Base-by-base conservation (phyloP, 1,284 basidiomycete species). In the Chalciporus sp. region DNA sequence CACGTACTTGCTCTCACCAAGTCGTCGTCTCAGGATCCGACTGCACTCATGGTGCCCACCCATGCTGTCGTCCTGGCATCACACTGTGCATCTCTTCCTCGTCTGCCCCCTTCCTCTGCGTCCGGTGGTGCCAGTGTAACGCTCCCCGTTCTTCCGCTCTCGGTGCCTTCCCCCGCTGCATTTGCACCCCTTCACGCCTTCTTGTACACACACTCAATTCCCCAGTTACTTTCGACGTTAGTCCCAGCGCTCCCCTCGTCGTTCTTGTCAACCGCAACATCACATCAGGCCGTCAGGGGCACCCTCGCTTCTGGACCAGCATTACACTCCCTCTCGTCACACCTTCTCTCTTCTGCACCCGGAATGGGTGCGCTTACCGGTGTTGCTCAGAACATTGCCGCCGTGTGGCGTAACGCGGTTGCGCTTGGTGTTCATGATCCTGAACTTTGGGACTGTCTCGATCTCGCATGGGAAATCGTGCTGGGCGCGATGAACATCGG, bases 381-480 rank as follows among this genome's bases (percentile, higher is more conserved):
- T n/a, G 77, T 82, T 56, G 80, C 83, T 2, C 77, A 81, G n/a
- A 80, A 82, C 61, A 77, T 88, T 33, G 88, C 86, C 62, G 86
- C 85, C 49, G 74, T 90, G 16, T 92, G 89, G 89, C 78, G 83
- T 57, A 86, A 89, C 63, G 78, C 84, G 59, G 82, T 82, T 46
- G 79, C 84, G 2, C 80, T 92, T 37, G 87, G 88, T n/a, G 63
- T 91, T 6, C 75, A 78, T 55, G 82, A 87, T 58, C 75, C 78
- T 16, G 79, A 80, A 42, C 75, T 90, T 23, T 92, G 89, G 89
- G 78, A 82, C 51, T 80, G 81, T 50, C 69, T 91, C 58, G 83
- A 86, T 55, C 77, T 85, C 57, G 85, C 86, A 12, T 92, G 88
- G 86, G 82, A 86, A 62, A 75, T 88, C 60, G 74, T 87, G 42